These are phyloP conservation scores for Raffaelea albimanens DNA, from an alignment of 2,329 filamentous ascomycete species.

Conservation along the genomic window DNA sequence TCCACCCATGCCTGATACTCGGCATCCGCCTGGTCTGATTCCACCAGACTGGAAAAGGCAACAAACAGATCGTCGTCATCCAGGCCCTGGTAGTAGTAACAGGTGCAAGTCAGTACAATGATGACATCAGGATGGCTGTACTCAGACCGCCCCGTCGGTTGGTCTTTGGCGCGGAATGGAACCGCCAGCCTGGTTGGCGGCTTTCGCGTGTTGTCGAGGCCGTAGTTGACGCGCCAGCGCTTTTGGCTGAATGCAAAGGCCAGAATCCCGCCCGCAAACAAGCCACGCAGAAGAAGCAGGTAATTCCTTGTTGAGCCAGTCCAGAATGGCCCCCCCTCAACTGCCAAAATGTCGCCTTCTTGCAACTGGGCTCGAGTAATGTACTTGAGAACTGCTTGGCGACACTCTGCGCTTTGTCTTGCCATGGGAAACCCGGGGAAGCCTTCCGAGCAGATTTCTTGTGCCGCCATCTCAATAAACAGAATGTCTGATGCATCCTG, in stretches of 20 bases:
- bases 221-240: constrained; percentile 58
- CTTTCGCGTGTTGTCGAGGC: constrained; percentile 33
- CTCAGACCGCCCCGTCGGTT: constrained; percentile 43
- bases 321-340: constrained; percentile 30
- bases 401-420: background rate
- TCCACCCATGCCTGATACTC: constrained; percentile 43
- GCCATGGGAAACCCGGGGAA: constrained; percentile 17
- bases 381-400: constrained; percentile 19
- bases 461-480: constrained; percentile 25
- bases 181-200: constrained; percentile 41
- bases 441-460: constrained; percentile 32
- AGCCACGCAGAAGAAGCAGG: constrained; percentile 41
- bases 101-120: constrained; percentile 44
- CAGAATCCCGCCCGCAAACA: constrained; percentile 47
- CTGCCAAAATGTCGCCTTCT: constrained; percentile 18
- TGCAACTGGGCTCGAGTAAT: constrained; percentile 28
- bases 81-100: constrained; percentile 49
- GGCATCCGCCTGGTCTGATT: constrained; percentile 38
- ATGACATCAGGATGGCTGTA: constrained; percentile 54
- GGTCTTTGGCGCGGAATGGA: constrained; percentile 51
- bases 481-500: constrained; percentile 20
- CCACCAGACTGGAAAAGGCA: constrained; percentile 35
- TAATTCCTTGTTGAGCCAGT: constrained; percentile 20
- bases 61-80: constrained; percentile 36
- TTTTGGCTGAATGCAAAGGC: constrained; percentile 44